Percentiles rank a stretch among this genome's conserved stretches.
These are phyloP conservation scores for Emmonsiellopsis sp. DNA, from an alignment of 2,329 filamentous ascomycete genomes.

Conservation along the genomic window DNA sequence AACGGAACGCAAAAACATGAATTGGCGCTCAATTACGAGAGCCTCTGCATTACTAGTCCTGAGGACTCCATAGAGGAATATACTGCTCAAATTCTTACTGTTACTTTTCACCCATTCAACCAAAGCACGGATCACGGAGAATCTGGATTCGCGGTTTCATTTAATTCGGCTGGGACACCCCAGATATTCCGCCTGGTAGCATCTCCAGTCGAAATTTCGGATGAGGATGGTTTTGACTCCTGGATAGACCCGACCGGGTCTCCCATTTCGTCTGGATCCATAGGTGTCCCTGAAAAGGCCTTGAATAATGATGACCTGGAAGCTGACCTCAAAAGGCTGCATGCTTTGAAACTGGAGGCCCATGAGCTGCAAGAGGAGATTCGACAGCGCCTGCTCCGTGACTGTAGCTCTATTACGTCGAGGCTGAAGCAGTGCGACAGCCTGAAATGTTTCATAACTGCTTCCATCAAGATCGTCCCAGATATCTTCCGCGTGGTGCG, in stretches of 20 bases:
- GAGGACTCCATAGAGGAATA: conserved; percentile 9
- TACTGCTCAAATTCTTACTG: conserved; percentile 20
- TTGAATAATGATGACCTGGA: conserved; percentile 11
- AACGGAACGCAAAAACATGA: conserved; percentile 11
- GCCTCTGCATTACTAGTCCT: conserved; percentile 19
- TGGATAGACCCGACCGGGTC: conserved; percentile 14
- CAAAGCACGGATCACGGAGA: conserved; percentile 12
- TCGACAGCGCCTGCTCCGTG: conserved; percentile 19
- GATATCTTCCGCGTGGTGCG: conserved; percentile 19
- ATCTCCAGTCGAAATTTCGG: conserved; percentile 15
- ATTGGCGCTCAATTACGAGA: conserved; percentile 18
- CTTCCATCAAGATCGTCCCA: conserved; percentile 21
- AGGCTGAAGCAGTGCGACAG: conserved; percentile 17
- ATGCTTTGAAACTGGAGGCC: conserved; percentile 18
- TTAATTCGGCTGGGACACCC: conserved; percentile 19
- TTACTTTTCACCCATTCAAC: conserved; percentile 17
- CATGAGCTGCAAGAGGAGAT: conserved; percentile 18
- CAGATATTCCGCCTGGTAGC: conserved; percentile 20
- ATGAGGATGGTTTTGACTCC: conserved; percentile 14
- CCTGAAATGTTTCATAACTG: conserved; percentile 22
- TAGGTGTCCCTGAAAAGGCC: background rate
- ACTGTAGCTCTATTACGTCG: conserved; percentile 17
- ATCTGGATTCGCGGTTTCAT: conserved; percentile 27
- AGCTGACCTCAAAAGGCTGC: conserved; percentile 17
- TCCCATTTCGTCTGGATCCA: conserved; percentile 5